Base-by-base conservation (phyloP, 2,329 filamentous ascomycete species). In the Pezicula radicicola region DNA sequence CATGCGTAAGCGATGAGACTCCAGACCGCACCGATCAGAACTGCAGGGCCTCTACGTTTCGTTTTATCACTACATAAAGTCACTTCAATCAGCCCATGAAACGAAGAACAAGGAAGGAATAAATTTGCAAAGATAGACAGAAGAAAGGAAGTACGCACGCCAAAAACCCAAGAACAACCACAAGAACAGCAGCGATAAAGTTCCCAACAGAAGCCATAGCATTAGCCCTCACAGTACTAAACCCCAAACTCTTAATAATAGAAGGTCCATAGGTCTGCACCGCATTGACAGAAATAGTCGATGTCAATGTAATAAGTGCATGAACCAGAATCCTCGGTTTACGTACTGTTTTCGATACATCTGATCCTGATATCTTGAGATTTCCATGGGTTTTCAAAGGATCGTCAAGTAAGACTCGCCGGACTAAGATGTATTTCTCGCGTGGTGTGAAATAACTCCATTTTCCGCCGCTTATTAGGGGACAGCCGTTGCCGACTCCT, bases 391-490 rank as follows among this genome's bases (percentile, higher is more conserved):
- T 61, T 57, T 75, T 75, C 33, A 54, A 55, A 1, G 74, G 73
- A 52, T 76, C 74, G 51, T 76, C 73, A 3, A 74, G 60, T 0
- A 75, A 50, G 4, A 76, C 72, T 0, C 74, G 70, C 6, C 66
- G 63, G 3, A 57, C 55, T 6, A 75, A 64, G 51, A 76, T 74
- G 35, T 73, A 67, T 2, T 66, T 66, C 55, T 76, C 73, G 6
- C 73, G 65, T 13, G 66, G 57, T n/a, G 59, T 70, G 61, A 76
- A 75, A 53, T 73, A 75, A 39, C 67, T 72, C 69, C 70, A 73
- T 19, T 63, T 62, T 7, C 70, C 68, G 16, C 66, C 60, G 40
- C 62, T 61, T 49, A 71, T 66, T 2, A 73, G 58, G 1, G 71
- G 64, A 1, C 58, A 63, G 2, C 69, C 67, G 39, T 73, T 63